A percentile compares a stretch with the other conserved stretches of the same genome.
Evolutionary conservation across 345 rosid genomes (phyloP).

Genomic region (Eucalyptus regnans): DNA sequence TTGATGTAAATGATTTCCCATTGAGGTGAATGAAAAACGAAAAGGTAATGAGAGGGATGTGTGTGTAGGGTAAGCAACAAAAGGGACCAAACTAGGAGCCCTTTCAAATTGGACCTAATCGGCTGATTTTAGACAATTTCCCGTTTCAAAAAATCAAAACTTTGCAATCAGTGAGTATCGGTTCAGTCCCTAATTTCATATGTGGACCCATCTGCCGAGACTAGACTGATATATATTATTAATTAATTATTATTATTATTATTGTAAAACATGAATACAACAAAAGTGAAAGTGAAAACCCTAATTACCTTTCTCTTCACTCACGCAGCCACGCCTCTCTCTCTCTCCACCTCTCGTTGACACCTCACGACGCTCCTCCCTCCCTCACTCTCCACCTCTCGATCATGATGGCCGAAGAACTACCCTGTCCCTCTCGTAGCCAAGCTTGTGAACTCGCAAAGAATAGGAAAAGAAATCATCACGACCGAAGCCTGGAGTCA

Average conservation of each 20-base stretch:
- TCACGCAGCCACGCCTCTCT: too few species aligned
- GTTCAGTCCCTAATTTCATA: accelerated
- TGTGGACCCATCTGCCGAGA: accelerated
- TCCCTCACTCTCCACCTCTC: too few species aligned
- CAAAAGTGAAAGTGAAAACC: neutral
- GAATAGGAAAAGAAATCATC: neutral
- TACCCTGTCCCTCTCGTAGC: neutral
- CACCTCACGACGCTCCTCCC: too few species aligned
- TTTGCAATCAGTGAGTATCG: accelerated
- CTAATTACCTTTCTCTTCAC: neutral
- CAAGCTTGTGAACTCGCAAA: neutral
- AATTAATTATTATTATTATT: too few species aligned
- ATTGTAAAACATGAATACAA: neutral
- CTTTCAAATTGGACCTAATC: accelerated
- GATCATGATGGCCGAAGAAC: too few species aligned
- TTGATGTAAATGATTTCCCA: neutral
- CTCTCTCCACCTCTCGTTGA: too few species aligned
- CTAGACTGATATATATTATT: too few species aligned
- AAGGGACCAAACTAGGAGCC: accelerated
- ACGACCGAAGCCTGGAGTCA: neutral
- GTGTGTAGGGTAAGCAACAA: too few species aligned
- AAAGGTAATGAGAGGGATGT: neutral
- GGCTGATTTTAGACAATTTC: accelerated
- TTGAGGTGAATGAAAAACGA: accelerated
- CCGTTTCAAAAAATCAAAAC: accelerated